Evolutionary conservation across 768 basidiomycete species (phyloP).

Genomic region (Omphalotus guepiniiformis): DNA sequence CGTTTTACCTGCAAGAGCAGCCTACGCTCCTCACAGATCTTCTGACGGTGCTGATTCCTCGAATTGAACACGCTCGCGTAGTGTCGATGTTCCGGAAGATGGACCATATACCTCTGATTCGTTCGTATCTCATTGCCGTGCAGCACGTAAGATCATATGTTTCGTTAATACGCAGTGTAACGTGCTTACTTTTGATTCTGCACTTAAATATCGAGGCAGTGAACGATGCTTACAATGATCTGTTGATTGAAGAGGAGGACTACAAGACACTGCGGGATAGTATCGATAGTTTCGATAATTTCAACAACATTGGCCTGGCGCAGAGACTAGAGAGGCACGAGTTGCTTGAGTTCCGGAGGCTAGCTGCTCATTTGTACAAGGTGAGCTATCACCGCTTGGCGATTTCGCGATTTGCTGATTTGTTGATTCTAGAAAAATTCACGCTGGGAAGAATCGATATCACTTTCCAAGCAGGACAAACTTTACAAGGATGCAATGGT

Average conservation of each 20-base stretch:
- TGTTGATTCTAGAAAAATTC: constrained; percentile 74
- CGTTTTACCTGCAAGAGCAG: constrained; percentile 93
- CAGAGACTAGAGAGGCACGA: constrained; percentile 84
- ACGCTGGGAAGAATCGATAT: constrained; percentile 95
- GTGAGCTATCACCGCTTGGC: constrained; percentile 31
- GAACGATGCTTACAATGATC: constrained; percentile 96
- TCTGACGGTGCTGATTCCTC: constrained; percentile 85
- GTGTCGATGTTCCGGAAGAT: constrained; percentile 94
- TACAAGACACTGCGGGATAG: constrained; percentile 97
- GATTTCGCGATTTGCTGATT: neutral
- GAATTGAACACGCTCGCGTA: constrained; percentile 93
- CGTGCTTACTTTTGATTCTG: constrained; percentile 6
- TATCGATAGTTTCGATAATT: constrained; percentile 98
- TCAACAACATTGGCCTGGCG: constrained; percentile 87
- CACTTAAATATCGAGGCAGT: constrained; percentile 95
- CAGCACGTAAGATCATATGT: constrained; percentile 63
- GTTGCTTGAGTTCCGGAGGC: constrained; percentile 89
- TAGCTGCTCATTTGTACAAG: constrained; percentile 96
- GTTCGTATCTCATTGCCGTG: constrained; percentile 94
- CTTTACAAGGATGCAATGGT: constrained; percentile 96
- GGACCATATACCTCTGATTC: constrained; percentile 93
- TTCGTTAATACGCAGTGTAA: neutral
- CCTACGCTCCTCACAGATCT: constrained; percentile 92
- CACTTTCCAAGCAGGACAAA: constrained; percentile 93
- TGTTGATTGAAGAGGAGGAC: constrained; percentile 99